phyloP scores from a whole-genome alignment of 495 filamentous ascomycete genomes.

The Pyronema omphalodes region DNA sequence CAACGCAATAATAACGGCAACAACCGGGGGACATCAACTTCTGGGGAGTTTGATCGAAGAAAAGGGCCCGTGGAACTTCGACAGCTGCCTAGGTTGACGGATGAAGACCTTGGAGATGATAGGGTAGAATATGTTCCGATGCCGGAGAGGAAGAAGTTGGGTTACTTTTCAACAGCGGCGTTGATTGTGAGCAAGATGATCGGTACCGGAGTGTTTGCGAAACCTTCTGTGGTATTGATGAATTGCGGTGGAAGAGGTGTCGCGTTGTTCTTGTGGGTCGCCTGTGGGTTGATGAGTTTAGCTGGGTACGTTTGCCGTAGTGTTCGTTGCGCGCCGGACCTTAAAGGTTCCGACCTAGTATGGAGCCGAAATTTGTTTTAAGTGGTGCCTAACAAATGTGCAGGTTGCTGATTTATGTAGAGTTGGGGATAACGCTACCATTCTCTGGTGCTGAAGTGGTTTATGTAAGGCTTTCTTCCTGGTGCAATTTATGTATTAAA shows the following conservation, averaged over 20 bases:
- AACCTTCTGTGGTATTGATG: constrained; percentile 12
- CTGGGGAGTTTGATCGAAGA: not conserved
- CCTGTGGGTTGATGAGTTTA: constrained; percentile 22
- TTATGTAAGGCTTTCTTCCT: constrained; percentile 8
- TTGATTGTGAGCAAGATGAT: constrained; percentile 24
- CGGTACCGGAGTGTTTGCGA: constrained; percentile 23
- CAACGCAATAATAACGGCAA: constrained; percentile 1
- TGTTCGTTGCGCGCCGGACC: too few relatives aligned
- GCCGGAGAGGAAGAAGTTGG: constrained; percentile 18
- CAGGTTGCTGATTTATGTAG: constrained; percentile 19
- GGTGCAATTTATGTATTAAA: not conserved
- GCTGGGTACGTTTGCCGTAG: constrained; percentile 8
- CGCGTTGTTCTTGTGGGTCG: constrained; percentile 17
- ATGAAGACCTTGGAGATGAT: constrained; percentile 3
- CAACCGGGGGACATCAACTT: not conserved
- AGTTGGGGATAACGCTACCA: constrained; percentile 17
- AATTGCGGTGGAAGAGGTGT: constrained; percentile 16
- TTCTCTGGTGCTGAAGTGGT: constrained; percentile 21
- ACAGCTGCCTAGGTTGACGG: not conserved
- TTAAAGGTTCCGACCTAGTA: too few relatives aligned
- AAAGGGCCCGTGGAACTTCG: not conserved
- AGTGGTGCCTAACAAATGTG: too few relatives aligned
- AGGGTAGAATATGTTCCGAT: constrained; percentile 14
- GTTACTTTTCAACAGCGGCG: constrained; percentile 20
- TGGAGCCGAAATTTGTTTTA: too few relatives aligned